These are phyloP conservation scores for Fusarium palustre DNA, from an alignment of 2,329 filamentous ascomycete genomes.

Conservation along the genomic window DNA sequence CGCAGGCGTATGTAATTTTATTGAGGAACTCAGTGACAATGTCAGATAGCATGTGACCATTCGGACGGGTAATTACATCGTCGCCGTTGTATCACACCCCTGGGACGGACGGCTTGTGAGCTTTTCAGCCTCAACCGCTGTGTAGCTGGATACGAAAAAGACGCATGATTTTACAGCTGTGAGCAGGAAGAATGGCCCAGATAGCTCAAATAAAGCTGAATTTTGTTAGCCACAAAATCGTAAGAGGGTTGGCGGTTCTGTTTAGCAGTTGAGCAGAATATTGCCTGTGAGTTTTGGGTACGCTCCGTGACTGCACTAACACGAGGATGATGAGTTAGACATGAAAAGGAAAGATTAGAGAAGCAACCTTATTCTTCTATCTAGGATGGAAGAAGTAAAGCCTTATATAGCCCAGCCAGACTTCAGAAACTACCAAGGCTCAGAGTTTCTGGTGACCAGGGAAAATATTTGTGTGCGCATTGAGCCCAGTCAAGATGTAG, in stretches of 20 bases:
- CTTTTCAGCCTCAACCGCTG: background rate
- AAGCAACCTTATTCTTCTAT: too few species aligned
- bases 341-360: too few species aligned
- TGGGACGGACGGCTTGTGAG: background rate
- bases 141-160: background rate
- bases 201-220: background rate
- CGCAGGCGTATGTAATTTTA: background rate
- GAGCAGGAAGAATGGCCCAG: background rate
- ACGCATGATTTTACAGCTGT: background rate
- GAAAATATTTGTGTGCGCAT: background rate
- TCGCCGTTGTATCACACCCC: background rate
- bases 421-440: too few species aligned
- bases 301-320: background rate
- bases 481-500: background rate
- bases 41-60: background rate
- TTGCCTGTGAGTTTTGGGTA: background rate
- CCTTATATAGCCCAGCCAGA: too few species aligned
- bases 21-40: background rate
- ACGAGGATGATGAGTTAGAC: background rate
- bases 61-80: background rate
- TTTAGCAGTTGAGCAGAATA: background rate
- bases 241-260: too few species aligned
- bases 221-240: background rate
- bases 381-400: too few species aligned
- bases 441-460: rapidly evolving